A percentile compares a stretch with the other conserved stretches of the same genome.
These are phyloP conservation scores for Apiospora rasikravindrae DNA, from an alignment of 2,329 filamentous ascomycete genomes.

Conservation along the genomic window DNA sequence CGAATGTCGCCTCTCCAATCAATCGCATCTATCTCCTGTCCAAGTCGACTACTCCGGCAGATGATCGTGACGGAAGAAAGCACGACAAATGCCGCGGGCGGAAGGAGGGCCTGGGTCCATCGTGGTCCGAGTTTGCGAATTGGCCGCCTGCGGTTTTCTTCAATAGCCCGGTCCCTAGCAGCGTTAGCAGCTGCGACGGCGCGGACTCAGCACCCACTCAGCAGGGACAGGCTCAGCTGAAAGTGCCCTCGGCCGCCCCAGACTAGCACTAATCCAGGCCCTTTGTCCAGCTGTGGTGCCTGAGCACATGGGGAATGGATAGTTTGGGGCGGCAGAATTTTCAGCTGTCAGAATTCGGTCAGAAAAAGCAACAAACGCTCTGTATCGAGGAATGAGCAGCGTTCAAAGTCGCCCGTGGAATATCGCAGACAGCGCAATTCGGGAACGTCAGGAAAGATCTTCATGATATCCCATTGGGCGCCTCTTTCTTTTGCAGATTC, in stretches of 20 bases:
- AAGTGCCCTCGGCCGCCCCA: neutral
- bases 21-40: no score
- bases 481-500: neutral
- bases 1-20: neutral
- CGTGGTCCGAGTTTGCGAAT: neutral
- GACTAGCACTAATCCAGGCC: neutral
- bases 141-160: neutral
- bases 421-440: neutral
- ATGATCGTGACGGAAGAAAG: neutral
- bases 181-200: neutral
- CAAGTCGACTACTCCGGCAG: neutral
- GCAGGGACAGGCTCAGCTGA: neutral
- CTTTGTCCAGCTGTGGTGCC: no score
- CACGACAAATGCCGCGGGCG: neutral
- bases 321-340: neutral
- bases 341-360: neutral
- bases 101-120: neutral
- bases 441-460: no score
- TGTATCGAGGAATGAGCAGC: neutral
- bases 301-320: neutral
- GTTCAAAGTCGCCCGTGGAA: neutral
- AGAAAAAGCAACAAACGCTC: neutral
- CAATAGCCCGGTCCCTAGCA: neutral
- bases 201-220: neutral
- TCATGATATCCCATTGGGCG: neutral